Percentiles rank a stretch among this genome's conserved stretches.
These are phyloP conservation scores for Yarrowia sp. DNA, from an alignment of 805 yeast species.

Conservation along the genomic window DNA sequence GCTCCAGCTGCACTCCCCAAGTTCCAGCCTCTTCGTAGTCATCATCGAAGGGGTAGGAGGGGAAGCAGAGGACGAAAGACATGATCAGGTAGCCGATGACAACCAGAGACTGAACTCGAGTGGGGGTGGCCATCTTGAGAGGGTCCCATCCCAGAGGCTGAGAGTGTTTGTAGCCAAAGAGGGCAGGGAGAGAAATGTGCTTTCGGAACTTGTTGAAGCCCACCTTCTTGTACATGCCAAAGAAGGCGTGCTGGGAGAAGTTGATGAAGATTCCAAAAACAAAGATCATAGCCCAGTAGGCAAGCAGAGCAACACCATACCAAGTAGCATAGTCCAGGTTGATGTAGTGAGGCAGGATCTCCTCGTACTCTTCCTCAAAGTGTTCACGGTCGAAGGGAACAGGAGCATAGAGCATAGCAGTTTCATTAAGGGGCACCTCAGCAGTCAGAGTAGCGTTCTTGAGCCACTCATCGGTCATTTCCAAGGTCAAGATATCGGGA, in stretches of 20 bases:
- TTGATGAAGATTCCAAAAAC: slow-evolving; percentile 32
- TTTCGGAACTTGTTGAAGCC: slow-evolving; percentile 33
- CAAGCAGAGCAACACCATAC: slow-evolving; percentile 36
- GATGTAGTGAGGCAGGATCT: background rate
- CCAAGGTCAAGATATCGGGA: background rate
- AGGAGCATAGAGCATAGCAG: background rate
- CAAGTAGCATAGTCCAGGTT: slow-evolving; percentile 14
- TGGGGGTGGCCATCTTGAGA: slow-evolving; percentile 39
- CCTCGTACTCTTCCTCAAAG: slow-evolving; percentile 14
- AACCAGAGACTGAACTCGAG: slow-evolving; percentile 45
- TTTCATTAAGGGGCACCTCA: background rate
- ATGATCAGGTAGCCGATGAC: slow-evolving; percentile 40
- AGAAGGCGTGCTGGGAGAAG: slow-evolving; percentile 5
- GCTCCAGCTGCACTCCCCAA: slow-evolving; percentile 28
- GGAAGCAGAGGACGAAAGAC: slow-evolving; percentile 35
- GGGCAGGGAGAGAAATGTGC: slow-evolving; percentile 40
- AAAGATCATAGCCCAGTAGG: slow-evolving; percentile 38
- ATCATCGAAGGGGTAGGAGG: slow-evolving; percentile 28
- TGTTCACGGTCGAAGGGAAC: slow-evolving; percentile 1
- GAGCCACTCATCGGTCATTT: background rate
- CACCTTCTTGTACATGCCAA: slow-evolving; percentile 24
- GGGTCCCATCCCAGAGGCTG: slow-evolving; percentile 33
- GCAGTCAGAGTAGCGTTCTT: background rate
- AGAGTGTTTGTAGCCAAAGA: slow-evolving; percentile 36
- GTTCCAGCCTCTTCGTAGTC: slow-evolving; percentile 35